phyloP scores from a whole-genome alignment of 495 filamentous ascomycete genomes.

The Penicillium lagena region DNA sequence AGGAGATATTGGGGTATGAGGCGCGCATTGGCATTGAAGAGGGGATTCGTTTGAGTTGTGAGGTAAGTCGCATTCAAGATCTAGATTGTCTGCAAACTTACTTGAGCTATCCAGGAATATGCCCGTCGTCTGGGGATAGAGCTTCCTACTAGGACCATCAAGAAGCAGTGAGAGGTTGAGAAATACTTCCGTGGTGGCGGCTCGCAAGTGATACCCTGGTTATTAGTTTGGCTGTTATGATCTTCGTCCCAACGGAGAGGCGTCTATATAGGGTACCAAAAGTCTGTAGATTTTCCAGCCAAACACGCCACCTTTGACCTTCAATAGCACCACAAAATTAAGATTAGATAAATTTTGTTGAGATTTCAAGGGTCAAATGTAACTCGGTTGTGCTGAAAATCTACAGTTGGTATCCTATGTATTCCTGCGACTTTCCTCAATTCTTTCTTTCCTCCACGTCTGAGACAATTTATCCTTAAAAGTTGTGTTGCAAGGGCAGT shows the following conservation, averaged over 20 bases:
- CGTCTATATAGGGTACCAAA: background rate
- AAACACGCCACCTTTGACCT: too few species aligned
- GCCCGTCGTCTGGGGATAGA: conserved; percentile 28
- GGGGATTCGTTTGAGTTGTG: conserved; percentile 45
- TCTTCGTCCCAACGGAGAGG: conserved; percentile 5
- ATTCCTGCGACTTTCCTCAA: too few species aligned
- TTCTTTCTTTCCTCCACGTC: too few species aligned
- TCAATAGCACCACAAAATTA: too few species aligned
- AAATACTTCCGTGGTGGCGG: conserved; percentile 7
- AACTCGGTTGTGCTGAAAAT: too few species aligned
- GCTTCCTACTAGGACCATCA: conserved; percentile 5
- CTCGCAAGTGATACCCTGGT: conserved; percentile 7
- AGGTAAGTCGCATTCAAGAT: conserved; percentile 20
- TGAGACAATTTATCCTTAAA: too few species aligned
- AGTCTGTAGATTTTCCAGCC: too few species aligned
- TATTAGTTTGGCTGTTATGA: conserved; percentile 7
- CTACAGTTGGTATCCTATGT: too few species aligned
- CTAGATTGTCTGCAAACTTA: too few species aligned
- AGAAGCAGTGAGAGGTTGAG: background rate
- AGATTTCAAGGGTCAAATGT: too few species aligned
- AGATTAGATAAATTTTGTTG: too few species aligned
- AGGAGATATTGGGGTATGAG: conserved; percentile 50
- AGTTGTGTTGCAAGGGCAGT: too few species aligned
- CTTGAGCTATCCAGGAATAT: conserved; percentile 22
- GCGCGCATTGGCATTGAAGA: conserved; percentile 50